phyloP scores from a whole-genome alignment of 2,329 filamentous ascomycete genomes.

The Xylaria multiplex region DNA sequence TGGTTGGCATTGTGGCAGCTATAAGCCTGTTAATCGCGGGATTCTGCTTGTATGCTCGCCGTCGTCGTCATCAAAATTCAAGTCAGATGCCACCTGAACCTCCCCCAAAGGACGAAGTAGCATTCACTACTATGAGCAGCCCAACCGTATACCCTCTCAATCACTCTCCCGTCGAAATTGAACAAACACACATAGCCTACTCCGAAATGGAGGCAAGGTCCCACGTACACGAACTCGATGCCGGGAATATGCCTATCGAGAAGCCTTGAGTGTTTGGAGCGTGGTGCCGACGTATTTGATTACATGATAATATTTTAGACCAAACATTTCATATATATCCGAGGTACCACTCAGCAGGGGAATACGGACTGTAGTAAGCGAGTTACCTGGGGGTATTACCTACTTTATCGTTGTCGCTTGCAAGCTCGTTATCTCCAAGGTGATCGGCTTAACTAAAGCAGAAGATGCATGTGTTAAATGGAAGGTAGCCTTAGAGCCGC shows the following conservation, averaged over 20 bases:
- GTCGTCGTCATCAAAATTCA: constrained; percentile 21
- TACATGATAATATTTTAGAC: not conserved
- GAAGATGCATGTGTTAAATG: too few relatives aligned
- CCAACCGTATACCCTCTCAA: not conserved
- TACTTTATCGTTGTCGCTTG: not conserved
- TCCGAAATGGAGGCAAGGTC: constrained; percentile 18
- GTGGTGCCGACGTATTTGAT: not conserved
- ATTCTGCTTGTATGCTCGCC: constrained; percentile 32
- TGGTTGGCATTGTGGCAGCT: constrained; percentile 33
- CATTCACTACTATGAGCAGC: not conserved
- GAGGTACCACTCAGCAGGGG: not conserved
- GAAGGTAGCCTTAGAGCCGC: too few relatives aligned
- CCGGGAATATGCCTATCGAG: constrained; percentile 3
- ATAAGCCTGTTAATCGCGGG: constrained; percentile 19
- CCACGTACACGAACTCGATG: constrained; percentile 25
- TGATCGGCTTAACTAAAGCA: too few relatives aligned
- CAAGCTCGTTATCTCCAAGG: too few relatives aligned
- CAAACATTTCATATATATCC: not conserved
- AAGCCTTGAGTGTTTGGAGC: constrained; percentile 13
- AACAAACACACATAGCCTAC: not conserved
- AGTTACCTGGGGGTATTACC: not conserved
- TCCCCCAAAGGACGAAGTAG: constrained; percentile 18
- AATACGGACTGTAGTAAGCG: not conserved
- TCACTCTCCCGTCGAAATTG: not conserved
- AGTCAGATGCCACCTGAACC: constrained; percentile 2